Evolutionary conservation across 2,329 filamentous ascomycete species (phyloP).

Genomic region (Arthrinium puccinioides): DNA sequence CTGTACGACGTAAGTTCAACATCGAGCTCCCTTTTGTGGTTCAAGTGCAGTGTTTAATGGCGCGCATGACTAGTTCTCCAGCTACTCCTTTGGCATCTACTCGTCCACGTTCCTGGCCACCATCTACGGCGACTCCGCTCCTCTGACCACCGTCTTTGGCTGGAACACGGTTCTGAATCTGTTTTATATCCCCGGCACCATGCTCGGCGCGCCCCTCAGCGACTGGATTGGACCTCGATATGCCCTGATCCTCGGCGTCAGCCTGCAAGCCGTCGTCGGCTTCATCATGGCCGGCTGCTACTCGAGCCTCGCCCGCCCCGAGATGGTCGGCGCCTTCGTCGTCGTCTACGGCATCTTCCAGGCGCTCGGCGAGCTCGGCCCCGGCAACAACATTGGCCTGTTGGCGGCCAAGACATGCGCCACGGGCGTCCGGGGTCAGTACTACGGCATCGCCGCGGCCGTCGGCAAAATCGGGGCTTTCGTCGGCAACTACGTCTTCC

Average conservation of each 20-base stretch:
- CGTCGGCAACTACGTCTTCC: conserved; percentile 77
- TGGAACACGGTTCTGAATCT: conserved; percentile 86
- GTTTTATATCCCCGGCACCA: conserved; percentile 80
- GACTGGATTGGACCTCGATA: conserved; percentile 75
- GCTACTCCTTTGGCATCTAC: conserved; percentile 83
- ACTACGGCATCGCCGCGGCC: conserved; percentile 66
- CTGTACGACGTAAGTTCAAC: conserved; percentile 57
- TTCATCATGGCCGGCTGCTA: conserved; percentile 88
- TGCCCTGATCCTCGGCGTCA: conserved; percentile 64
- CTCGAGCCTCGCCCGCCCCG: conserved; percentile 53
- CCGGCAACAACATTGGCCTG: conserved; percentile 86
- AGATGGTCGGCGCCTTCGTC: conserved; percentile 67
- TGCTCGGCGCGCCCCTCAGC: conserved; percentile 67
- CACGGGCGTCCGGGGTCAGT: conserved; percentile 73
- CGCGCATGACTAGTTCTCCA: conserved; percentile 52
- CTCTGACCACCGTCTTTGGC: conserved; percentile 72
- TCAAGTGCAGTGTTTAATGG: not conserved
- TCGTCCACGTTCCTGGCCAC: conserved; percentile 65
- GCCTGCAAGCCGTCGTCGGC: conserved; percentile 67
- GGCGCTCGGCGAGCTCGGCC: conserved; percentile 71
- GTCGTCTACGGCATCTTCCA: conserved; percentile 76
- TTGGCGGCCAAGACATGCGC: conserved; percentile 82
- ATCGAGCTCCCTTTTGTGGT: no score
- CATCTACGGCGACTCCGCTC: conserved; percentile 49
- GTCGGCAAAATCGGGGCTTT: conserved; percentile 76